Evolutionary conservation across 139 green algal species (phyloP), one percentile per base, ranked within the genome.

Genomic region (Chlamydomonas urium): DNA sequence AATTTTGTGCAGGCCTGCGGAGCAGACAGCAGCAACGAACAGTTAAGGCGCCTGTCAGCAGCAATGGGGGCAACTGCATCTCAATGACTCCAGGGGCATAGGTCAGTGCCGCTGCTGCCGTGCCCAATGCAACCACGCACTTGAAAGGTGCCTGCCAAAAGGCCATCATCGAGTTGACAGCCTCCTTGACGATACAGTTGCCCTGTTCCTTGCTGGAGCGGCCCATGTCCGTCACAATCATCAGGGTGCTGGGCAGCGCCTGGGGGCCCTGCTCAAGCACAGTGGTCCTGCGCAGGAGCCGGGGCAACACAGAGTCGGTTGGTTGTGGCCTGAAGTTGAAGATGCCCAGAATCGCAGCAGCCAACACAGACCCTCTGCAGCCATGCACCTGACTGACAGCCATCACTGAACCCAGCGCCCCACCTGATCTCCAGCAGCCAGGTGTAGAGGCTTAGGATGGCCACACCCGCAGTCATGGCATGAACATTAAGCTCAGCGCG

Each of bases 171-270:
- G 83, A 83, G 24, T 75, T 77, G 8, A 94, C 82, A 14, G 90
- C 90, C 73, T 94, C 90, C 84, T 93, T 94, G 45, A 96, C 89
- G 58, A 93, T 89, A 75, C 91, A 85, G 81, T 95, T 95, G 67
- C 87, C 90, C 77, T 93, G 88, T 80, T 95, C 90, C 59, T 79
- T 82, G 72, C 76, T 84, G 34, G 65, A 71, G 57, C 82, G 82
- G 58, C 87, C 85, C 47, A 81, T 82, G 71, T 90, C 84, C 19
- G 84, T 86, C 34, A 88, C 76, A 36, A 87, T 81, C 0, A 50
- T 66, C 58, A 90, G 33, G 29, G 67, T 31, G 1, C 34, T 32
- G 2, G 79, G 75, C 61, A 87, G 74, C 24, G 38, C 63, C 17
- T 50, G 26, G 1, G 37, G 32, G 47, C 75, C 68, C 24, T 74